phyloP scores from a whole-genome alignment of 495 filamentous ascomycete genomes.

The Aspergillus nidulans region DNA sequence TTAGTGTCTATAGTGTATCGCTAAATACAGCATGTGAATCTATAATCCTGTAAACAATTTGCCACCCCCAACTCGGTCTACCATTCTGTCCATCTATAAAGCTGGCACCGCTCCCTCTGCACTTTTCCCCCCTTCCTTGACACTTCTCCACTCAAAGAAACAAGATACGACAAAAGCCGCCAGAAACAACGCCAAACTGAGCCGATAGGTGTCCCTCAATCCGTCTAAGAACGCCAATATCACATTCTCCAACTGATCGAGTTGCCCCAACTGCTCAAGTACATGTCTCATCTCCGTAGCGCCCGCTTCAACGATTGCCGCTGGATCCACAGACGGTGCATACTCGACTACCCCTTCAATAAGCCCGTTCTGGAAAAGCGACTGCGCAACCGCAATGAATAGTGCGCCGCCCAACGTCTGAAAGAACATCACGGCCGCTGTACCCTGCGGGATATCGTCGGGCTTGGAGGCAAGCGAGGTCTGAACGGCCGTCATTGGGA shows the following conservation, averaged over 20 bases:
- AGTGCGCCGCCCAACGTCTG: conserved; percentile 67
- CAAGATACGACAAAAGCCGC: background rate
- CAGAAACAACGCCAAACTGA: conserved; percentile 21
- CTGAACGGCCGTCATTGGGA: conserved; percentile 9
- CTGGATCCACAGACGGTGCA: conserved; percentile 43
- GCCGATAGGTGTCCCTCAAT: conserved; percentile 22
- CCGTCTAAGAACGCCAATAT: conserved; percentile 29
- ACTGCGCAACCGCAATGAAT: conserved; percentile 61
- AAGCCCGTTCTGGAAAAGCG: conserved; percentile 58
- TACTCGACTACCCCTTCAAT: conserved; percentile 37
- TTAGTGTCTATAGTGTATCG: no score
- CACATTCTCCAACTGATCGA: conserved; percentile 23
- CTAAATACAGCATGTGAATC: no score
- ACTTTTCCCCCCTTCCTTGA: background rate
- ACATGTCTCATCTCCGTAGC: conserved; percentile 51
- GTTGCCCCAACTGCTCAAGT: conserved; percentile 30
- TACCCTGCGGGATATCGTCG: conserved; percentile 6
- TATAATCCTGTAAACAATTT: no score
- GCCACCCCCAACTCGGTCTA: no score
- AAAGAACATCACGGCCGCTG: conserved; percentile 60
- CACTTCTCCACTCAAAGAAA: background rate
- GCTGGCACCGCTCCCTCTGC: background rate
- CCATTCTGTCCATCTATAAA: background rate
- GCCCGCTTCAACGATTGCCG: conserved; percentile 49
- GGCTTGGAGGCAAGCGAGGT: background rate